Evolutionary conservation across 805 yeast species (phyloP).

Genomic region (Barnettozyma wickerhamii): DNA sequence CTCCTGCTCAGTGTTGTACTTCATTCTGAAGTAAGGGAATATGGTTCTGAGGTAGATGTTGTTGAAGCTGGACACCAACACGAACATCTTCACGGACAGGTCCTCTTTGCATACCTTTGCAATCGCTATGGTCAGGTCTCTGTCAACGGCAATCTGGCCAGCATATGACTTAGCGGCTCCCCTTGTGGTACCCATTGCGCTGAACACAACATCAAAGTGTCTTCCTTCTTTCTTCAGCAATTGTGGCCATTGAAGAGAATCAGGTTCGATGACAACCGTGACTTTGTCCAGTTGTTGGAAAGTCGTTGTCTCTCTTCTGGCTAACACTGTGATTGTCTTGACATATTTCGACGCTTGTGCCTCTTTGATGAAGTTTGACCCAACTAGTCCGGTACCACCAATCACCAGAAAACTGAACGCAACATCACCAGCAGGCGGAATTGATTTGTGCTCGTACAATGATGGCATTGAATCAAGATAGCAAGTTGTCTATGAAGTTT

Average conservation of each 20-base stretch:
- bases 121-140: constrained; percentile 58
- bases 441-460: constrained; percentile 1
- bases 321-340: constrained; percentile 8
- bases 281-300: constrained; percentile 27
- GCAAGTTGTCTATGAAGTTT: neutral
- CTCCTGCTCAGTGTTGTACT: constrained; percentile 70
- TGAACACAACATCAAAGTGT: constrained; percentile 37
- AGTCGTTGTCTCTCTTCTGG: constrained; percentile 7
- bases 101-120: constrained; percentile 64
- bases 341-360: constrained; percentile 11
- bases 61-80: constrained; percentile 63
- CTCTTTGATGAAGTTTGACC: constrained; percentile 15
- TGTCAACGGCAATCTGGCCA: constrained; percentile 65
- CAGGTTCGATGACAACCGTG: constrained; percentile 38
- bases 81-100: constrained; percentile 55
- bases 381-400: constrained; percentile 23
- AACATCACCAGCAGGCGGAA: neutral
- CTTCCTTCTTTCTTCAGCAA: constrained; percentile 23
- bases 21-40: constrained; percentile 56
- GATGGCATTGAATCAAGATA: constrained; percentile 4
- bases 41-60: constrained; percentile 41
- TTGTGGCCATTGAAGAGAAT: constrained; percentile 47
- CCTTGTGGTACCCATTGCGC: constrained; percentile 70
- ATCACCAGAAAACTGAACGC: constrained; percentile 12
- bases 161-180: constrained; percentile 61